These are phyloP conservation scores for Papilionanthe hybrid DNA, from an alignment of 116 monocot genomes.

Conservation along the genomic window DNA sequence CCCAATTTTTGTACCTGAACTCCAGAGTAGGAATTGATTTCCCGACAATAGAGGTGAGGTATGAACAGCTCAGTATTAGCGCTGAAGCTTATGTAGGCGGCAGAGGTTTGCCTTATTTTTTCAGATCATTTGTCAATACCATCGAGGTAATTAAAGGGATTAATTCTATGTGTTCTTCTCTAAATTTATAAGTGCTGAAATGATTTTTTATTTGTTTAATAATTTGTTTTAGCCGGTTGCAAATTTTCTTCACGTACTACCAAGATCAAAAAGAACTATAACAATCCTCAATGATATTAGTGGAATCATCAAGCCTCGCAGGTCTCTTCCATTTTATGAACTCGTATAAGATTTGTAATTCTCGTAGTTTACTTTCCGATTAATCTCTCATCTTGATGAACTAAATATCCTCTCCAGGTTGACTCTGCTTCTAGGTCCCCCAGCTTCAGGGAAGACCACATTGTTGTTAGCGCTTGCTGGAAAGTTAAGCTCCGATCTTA, in stretches of 20 bases:
- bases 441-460: constrained; percentile 49
- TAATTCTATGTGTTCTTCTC: constrained; percentile 1
- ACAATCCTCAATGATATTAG: constrained; percentile 40
- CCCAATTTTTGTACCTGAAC: background rate
- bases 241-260: constrained; percentile 31
- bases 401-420: constrained; percentile 16
- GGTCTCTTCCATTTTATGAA: constrained; percentile 9
- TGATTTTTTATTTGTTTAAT: background rate
- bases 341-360: background rate
- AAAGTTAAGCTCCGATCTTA: constrained; percentile 30
- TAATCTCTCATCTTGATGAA: background rate
- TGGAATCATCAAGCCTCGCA: constrained; percentile 46
- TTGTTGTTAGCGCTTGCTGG: constrained; percentile 43
- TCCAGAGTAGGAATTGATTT: constrained; percentile 58
- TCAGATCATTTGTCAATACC: constrained; percentile 29
- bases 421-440: constrained; percentile 46
- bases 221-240: constrained; percentile 4
- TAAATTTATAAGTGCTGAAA: background rate
- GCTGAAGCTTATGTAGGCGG: constrained; percentile 39
- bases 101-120: constrained; percentile 32
- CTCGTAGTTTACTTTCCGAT: background rate
- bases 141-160: constrained; percentile 47
- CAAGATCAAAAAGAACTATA: constrained; percentile 29
- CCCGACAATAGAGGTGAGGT: constrained; percentile 53
- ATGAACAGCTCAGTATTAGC: constrained; percentile 34